phyloP scores from a whole-genome alignment of 1,139 yeast species.

The Geotrichum restrictum region DNA sequence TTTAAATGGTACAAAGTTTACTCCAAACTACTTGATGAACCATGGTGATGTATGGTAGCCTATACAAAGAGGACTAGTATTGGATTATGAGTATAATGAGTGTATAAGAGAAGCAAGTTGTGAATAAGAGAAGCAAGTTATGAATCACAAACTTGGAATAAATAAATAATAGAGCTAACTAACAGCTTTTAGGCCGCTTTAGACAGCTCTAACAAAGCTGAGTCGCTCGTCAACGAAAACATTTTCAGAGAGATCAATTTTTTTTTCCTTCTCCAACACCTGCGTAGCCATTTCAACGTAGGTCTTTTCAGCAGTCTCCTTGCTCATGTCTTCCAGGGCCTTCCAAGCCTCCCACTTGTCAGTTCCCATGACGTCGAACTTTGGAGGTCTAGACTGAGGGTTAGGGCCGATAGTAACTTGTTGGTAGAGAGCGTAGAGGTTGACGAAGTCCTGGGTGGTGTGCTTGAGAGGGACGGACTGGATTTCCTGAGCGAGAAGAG shows the following conservation, averaged over 20 bases:
- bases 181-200: too few relatives aligned
- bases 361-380: constrained; percentile 11
- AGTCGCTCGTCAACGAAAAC: neutral
- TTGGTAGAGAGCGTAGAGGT: constrained; percentile 10
- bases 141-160: neutral
- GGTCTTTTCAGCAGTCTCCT: constrained; percentile 5
- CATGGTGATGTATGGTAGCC: too few relatives aligned
- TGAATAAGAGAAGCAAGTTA: neutral
- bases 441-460: constrained; percentile 10
- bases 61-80: too few relatives aligned
- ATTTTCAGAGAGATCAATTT: neutral
- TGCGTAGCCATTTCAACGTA: neutral
- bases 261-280: constrained; percentile 2
- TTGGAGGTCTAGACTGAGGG: neutral
- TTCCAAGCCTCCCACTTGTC: constrained; percentile 17
- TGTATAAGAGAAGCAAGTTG: too few relatives aligned
- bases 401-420: constrained; percentile 9
- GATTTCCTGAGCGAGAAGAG: neutral
- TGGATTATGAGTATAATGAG: too few relatives aligned
- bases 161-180: neutral
- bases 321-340: constrained; percentile 4
- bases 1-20: too few relatives aligned
- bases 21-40: too few relatives aligned
- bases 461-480: constrained; percentile 10
- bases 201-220: neutral